Evolutionary conservation across 495 filamentous ascomycete genomes (phyloP).

Genomic region (Glarea lozoyensis): DNA sequence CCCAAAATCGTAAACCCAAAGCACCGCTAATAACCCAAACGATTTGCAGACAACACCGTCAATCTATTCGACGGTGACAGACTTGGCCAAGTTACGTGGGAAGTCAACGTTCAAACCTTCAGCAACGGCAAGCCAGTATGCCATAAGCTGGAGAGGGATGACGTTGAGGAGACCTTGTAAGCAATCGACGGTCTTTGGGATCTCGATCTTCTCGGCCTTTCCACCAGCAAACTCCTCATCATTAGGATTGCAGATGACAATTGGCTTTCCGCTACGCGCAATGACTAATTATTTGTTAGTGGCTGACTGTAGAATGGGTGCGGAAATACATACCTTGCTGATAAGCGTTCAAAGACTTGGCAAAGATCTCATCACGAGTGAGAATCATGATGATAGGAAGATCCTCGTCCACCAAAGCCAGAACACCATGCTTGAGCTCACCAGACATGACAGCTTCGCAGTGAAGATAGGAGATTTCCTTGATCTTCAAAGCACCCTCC

Average conservation of each 20-base stretch:
- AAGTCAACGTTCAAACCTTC: conserved; percentile 97
- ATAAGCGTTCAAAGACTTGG: conserved; percentile 96
- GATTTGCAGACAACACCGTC: background rate
- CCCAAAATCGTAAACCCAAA: conserved; percentile 1
- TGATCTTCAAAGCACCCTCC: conserved; percentile 98
- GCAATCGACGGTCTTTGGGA: conserved; percentile 90
- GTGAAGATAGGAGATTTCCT: conserved; percentile 99
- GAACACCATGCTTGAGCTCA: conserved; percentile 95
- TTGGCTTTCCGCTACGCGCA: conserved; percentile 86
- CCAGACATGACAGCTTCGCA: conserved; percentile 99
- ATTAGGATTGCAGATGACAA: conserved; percentile 91
- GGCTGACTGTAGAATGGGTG: conserved; percentile 1
- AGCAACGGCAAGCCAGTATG: conserved; percentile 95
- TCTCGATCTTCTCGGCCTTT: conserved; percentile 92
- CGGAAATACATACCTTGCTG: conserved; percentile 61
- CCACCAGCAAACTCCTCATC: conserved; percentile 83
- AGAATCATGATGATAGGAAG: conserved; percentile 99
- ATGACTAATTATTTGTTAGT: conserved; percentile 50
- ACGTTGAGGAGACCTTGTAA: conserved; percentile 96
- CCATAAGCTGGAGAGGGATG: conserved; percentile 92
- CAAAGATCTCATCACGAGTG: conserved; percentile 89
- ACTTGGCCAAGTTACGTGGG: conserved; percentile 96
- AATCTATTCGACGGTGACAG: conserved; percentile 90
- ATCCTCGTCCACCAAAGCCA: conserved; percentile 95
- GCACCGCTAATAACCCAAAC: conserved; percentile 11